A percentile compares a stretch with the other conserved stretches of the same genome.
Conservation (phyloP, 2,329 filamentous ascomycete genomes). For the Cordyceps javanica region DNA sequence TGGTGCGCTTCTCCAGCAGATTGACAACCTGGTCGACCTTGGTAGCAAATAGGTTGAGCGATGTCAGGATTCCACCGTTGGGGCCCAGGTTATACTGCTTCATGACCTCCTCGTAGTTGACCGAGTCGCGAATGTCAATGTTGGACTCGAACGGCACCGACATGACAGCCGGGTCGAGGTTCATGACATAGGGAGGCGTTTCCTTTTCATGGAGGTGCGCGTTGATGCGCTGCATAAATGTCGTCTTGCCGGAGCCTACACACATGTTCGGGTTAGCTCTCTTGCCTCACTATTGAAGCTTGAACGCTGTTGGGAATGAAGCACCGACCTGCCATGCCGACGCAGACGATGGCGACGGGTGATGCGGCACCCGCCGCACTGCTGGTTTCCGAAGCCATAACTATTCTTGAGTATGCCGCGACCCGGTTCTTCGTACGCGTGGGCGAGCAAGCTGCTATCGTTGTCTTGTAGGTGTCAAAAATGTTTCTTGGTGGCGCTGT, state of each 20-base stretch:
- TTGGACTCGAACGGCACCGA: slow-evolving; percentile 93
- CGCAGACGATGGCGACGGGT: slow-evolving; percentile 80
- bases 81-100: slow-evolving; percentile 97
- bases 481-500: slow-evolving; percentile 1
- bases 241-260: slow-evolving; percentile 92
- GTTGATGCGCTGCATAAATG: slow-evolving; percentile 98
- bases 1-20: slow-evolving; percentile 82
- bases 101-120: slow-evolving; percentile 99
- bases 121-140: slow-evolving; percentile 96
- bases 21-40: slow-evolving; percentile 94
- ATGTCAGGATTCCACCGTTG: slow-evolving; percentile 94
- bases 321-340: slow-evolving; percentile 83
- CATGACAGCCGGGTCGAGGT: slow-evolving; percentile 91
- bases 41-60: slow-evolving; percentile 91
- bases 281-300: background rate
- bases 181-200: slow-evolving; percentile 86
- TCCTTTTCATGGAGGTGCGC: slow-evolving; percentile 79
- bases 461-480: slow-evolving; percentile 1
- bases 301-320: background rate
- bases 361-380: slow-evolving; percentile 30
- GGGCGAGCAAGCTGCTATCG: background rate
- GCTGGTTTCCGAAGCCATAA: slow-evolving; percentile 30
- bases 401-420: background rate
- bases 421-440: background rate
- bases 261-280: slow-evolving; percentile 4